Evolutionary conservation across 192 early-diverging fungal species (phyloP).

Genomic region (Pecoramyces ruminantium): DNA sequence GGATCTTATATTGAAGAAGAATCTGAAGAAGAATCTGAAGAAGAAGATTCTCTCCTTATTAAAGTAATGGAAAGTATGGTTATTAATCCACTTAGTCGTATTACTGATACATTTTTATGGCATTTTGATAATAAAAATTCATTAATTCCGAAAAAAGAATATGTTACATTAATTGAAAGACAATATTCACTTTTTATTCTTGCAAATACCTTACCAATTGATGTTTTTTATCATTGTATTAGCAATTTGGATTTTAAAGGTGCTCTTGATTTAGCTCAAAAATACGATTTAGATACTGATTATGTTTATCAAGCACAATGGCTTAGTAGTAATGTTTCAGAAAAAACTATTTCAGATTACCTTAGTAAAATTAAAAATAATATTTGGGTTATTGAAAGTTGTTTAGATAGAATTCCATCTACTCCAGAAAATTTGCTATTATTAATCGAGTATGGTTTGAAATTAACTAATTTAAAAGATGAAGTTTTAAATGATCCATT

Average conservation of each 20-base stretch:
- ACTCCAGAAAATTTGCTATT: conserved; percentile 9
- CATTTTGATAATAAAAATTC: not conserved
- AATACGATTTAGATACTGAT: conserved; percentile 32
- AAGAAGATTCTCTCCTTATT: not conserved
- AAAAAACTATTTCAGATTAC: conserved; percentile 11
- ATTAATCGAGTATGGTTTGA: conserved; percentile 31
- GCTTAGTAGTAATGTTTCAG: conserved; percentile 16
- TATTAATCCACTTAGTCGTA: not conserved
- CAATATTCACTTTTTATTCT: not conserved
- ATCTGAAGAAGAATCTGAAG: not conserved
- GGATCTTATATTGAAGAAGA: not conserved
- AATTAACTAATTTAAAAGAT: conserved; percentile 14
- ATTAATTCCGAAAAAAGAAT: not conserved
- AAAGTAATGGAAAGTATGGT: not conserved
- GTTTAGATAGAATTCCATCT: conserved; percentile 18
- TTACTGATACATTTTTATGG: conserved; percentile 9
- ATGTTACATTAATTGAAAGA: conserved; percentile 8
- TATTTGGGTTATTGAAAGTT: conserved; percentile 36
- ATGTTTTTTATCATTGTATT: conserved; percentile 31
- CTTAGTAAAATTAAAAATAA: conserved; percentile 32
- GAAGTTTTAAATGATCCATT: not conserved
- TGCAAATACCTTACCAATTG: conserved; percentile 21
- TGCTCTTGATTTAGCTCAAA: conserved; percentile 32
- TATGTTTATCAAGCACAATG: conserved; percentile 44
- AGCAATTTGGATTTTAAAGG: conserved; percentile 25